Conservation (phyloP, 257 asterid genomes). For the Solanum commersonii region DNA sequence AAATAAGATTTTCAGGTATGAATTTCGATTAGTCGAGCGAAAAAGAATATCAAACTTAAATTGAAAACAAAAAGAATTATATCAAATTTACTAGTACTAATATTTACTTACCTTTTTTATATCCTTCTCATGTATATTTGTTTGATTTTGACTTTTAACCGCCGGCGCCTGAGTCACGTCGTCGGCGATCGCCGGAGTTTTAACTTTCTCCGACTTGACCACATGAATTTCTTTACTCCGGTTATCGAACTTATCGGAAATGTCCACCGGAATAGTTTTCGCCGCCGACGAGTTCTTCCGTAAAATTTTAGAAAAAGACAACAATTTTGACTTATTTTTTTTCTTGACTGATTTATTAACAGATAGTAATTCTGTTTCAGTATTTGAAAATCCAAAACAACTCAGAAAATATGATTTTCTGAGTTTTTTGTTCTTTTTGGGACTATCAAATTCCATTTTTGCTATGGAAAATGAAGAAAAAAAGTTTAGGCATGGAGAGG, state of each 20-base stretch:
- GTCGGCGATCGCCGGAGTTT: not conserved
- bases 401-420: not conserved
- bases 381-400: constrained; percentile 5
- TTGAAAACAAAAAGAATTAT: too few species aligned
- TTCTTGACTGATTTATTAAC: not conserved
- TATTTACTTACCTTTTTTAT: not conserved
- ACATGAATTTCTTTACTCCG: not conserved
- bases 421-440: not conserved
- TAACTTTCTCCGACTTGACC: not conserved
- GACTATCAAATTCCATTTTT: not conserved
- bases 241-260: not conserved
- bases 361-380: not conserved
- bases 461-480: not conserved
- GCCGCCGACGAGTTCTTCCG: not conserved
- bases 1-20: too few species aligned
- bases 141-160: not conserved
- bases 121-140: not conserved
- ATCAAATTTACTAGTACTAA: too few species aligned
- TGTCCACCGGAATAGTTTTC: not conserved
- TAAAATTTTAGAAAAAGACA: not conserved
- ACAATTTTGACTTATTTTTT: not conserved
- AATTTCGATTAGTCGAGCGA: too few species aligned
- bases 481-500: not conserved
- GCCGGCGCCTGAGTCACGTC: not conserved
- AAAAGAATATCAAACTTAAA: too few species aligned